Evolutionary conservation across 176 grass and related monocot genomes (phyloP).

Genomic region (Oryza meyeriana): DNA sequence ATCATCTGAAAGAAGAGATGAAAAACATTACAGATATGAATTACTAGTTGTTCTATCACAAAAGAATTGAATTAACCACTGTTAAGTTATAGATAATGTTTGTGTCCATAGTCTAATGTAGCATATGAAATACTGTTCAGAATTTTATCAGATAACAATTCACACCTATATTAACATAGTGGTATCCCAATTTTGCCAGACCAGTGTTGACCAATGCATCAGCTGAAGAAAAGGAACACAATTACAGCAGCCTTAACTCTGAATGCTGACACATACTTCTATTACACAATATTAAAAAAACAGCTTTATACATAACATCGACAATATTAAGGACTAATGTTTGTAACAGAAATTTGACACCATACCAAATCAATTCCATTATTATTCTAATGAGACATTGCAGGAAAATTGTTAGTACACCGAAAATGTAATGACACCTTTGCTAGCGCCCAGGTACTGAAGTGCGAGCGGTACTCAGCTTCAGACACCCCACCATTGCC

Average conservation of each 20-base stretch:
- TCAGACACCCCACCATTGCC: conserved; percentile 88
- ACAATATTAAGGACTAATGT: not conserved
- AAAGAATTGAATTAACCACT: not conserved
- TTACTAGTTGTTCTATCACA: not conserved
- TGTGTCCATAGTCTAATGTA: not conserved
- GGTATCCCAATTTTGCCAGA: conserved; percentile 69
- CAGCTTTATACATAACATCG: not conserved
- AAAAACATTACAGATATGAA: not conserved
- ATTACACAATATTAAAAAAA: not conserved
- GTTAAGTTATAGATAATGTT: not conserved
- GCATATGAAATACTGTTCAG: too few species aligned
- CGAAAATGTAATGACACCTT: not conserved
- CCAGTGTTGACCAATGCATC: conserved; percentile 83
- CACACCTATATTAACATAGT: conserved; percentile 89
- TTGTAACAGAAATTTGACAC: not conserved
- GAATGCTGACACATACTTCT: too few species aligned
- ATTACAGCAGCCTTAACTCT: not conserved
- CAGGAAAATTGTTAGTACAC: not conserved
- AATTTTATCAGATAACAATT: not conserved
- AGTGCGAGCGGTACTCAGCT: conserved; percentile 89
- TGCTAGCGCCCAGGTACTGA: conserved; percentile 91
- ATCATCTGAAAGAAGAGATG: conserved; percentile 78
- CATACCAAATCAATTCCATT: not conserved
- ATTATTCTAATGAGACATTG: not conserved
- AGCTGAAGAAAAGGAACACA: conserved; percentile 46